phyloP scores from a whole-genome alignment of 371 early-diverging fungal genomes.

The Chytridiales sp. region DNA sequence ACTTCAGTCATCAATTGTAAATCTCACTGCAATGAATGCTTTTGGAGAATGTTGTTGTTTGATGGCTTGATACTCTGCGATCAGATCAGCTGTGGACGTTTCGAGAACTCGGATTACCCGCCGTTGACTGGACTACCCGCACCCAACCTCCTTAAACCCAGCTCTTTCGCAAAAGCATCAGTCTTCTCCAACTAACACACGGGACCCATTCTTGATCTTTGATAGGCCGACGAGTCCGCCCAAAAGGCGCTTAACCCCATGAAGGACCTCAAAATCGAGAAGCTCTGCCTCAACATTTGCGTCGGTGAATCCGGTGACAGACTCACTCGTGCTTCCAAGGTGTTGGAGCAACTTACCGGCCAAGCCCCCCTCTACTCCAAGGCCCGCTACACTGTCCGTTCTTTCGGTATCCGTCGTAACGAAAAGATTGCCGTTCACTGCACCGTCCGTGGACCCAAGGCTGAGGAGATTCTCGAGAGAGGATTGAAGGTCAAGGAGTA shows the following conservation, averaged over 20 bases:
- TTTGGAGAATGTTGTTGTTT: too few species aligned
- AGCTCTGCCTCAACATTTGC: conserved; percentile 99
- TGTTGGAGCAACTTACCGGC: conserved; percentile 99
- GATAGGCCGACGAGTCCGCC: too few species aligned
- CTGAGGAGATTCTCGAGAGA: conserved; percentile 97
- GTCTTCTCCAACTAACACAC: too few species aligned
- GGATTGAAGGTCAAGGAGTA: conserved; percentile 99
- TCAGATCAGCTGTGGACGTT: too few species aligned
- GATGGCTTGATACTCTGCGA: too few species aligned
- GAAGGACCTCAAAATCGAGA: conserved; percentile 97
- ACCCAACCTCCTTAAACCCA: too few species aligned
- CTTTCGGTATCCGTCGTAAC: conserved; percentile 99
- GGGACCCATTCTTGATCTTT: too few species aligned
- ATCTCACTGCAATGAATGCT: too few species aligned
- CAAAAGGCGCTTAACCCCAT: conserved; percentile 83
- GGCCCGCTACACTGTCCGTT: conserved; percentile 99
- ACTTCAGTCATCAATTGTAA: too few species aligned
- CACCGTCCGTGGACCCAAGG: conserved; percentile 97
- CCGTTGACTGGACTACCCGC: too few species aligned
- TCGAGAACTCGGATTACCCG: too few species aligned
- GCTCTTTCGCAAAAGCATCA: too few species aligned
- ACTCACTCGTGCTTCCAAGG: conserved; percentile 99
- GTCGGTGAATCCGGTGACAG: conserved; percentile 99
- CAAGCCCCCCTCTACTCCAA: conserved; percentile 99
- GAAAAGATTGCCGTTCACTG: conserved; percentile 99